phyloP scores from a whole-genome alignment of 495 filamentous ascomycete species.

The Penicillium daleae region DNA sequence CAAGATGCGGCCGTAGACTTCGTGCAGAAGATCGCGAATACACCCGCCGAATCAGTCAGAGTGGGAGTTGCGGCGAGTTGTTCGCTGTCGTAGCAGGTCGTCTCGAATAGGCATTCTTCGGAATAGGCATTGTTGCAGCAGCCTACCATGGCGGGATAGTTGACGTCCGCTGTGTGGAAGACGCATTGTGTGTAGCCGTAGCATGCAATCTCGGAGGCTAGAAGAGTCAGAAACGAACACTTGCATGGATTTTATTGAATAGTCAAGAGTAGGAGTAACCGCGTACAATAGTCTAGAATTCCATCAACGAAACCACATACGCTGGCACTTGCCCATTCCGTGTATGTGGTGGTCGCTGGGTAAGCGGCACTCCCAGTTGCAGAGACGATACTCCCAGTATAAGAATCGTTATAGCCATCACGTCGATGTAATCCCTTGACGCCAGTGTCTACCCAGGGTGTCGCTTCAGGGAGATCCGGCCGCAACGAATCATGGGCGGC shows the following conservation, averaged over 20 bases:
- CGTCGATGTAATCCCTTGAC: neutral
- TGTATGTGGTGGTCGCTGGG: conserved; percentile 2
- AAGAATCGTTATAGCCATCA: neutral
- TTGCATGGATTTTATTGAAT: neutral
- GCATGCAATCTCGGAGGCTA: conserved; percentile 10
- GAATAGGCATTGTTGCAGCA: conserved; percentile 17
- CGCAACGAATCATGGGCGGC: conserved; percentile 8
- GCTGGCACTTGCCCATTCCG: conserved; percentile 10
- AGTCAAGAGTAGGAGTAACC: neutral
- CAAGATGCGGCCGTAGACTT: neutral
- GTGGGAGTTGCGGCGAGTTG: conserved; percentile 12
- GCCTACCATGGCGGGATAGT: conserved; percentile 16
- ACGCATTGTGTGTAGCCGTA: conserved; percentile 13
- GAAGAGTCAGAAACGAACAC: neutral
- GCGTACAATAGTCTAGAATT: conserved; percentile 10
- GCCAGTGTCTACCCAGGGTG: neutral
- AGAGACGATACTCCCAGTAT: neutral
- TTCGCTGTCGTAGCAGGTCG: conserved; percentile 18
- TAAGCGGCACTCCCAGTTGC: neutral
- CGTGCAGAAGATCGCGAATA: conserved; percentile 17
- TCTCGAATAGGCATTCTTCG: conserved; percentile 14
- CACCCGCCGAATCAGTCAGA: neutral
- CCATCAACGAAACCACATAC: conserved; percentile 21
- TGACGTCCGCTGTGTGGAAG: conserved; percentile 18
- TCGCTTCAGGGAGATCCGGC: conserved; percentile 8